A percentile compares a stretch with the other conserved stretches of the same genome.
phyloP scores from a whole-genome alignment of 106 monocot species.

The Dioscorea zingiberensis region DNA sequence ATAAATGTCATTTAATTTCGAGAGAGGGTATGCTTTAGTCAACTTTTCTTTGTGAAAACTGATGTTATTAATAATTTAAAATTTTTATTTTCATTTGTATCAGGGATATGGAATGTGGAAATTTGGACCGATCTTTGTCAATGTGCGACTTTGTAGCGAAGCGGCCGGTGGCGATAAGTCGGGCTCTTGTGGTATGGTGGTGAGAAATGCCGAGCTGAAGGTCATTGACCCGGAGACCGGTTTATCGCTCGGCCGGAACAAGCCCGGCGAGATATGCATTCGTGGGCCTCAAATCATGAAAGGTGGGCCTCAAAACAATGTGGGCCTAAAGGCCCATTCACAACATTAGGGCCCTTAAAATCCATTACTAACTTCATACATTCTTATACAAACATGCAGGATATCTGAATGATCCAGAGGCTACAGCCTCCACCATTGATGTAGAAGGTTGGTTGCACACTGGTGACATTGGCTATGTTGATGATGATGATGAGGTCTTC shows the following conservation, averaged over 20 bases:
- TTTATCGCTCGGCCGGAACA: conserved; percentile 41
- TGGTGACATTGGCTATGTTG: conserved; percentile 90
- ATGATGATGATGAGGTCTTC: conserved; percentile 93
- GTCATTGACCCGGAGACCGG: conserved; percentile 60
- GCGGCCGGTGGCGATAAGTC: conserved; percentile 34
- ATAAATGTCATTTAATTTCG: too few relatives aligned
- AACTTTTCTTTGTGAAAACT: too few relatives aligned
- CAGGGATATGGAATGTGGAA: conserved; percentile 84
- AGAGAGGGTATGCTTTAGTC: too few relatives aligned
- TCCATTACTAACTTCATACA: too few relatives aligned
- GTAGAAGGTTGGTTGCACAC: conserved; percentile 92
- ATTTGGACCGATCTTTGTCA: conserved; percentile 61
- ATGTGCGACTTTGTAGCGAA: conserved; percentile 73
- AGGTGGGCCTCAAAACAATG: neutral
- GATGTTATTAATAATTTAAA: too few relatives aligned
- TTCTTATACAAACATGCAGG: too few relatives aligned
- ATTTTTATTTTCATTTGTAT: too few relatives aligned
- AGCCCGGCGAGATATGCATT: conserved; percentile 71
- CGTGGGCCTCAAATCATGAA: conserved; percentile 62
- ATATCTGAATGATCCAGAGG: conserved; percentile 77
- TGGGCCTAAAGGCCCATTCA: neutral
- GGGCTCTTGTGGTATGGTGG: conserved; percentile 62
- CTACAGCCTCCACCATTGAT: conserved; percentile 81
- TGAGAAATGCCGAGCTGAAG: conserved; percentile 70
- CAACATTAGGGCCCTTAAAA: too few relatives aligned